Conservation (phyloP, 139 green algal genomes). For the Chlorella sp. region DNA sequence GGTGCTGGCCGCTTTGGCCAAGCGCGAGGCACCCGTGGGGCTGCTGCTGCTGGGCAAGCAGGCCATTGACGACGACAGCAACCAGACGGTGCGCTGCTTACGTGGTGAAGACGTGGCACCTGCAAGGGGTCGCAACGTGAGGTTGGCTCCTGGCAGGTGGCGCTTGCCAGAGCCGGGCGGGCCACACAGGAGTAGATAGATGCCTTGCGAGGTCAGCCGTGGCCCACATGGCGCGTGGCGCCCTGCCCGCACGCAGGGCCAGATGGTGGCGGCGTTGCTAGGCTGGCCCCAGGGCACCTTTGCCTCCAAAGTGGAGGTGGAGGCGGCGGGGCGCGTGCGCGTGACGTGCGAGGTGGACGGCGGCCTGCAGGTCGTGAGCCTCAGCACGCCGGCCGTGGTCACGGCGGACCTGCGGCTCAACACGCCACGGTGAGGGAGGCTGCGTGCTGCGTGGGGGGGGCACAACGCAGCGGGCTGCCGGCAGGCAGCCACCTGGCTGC, state of each 20-base stretch:
- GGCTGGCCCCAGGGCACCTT: constrained; percentile 91
- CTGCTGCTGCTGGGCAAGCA: constrained; percentile 89
- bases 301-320: constrained; percentile 64
- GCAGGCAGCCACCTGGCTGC: not conserved
- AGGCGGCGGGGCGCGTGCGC: not conserved
- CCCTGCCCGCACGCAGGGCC: constrained; percentile 43
- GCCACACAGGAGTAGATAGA: too few relatives aligned
- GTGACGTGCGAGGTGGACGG: constrained; percentile 83
- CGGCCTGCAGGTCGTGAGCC: constrained; percentile 63
- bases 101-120: too few relatives aligned
- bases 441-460: not conserved
- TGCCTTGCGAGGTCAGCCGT: too few relatives aligned
- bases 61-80: constrained; percentile 90
- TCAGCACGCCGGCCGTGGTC: constrained; percentile 79
- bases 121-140: too few relatives aligned
- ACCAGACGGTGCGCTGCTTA: constrained; percentile 78
- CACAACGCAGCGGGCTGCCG: not conserved
- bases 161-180: too few relatives aligned
- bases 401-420: constrained; percentile 92
- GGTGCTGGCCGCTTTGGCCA: constrained; percentile 63
- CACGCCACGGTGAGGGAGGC: constrained; percentile 57
- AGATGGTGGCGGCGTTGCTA: constrained; percentile 87
- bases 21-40: constrained; percentile 36
- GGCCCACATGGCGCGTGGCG: too few relatives aligned
- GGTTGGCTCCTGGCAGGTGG: too few relatives aligned